phyloP scores from a whole-genome alignment of 345 rosid genomes.

The Toxicodendron radicans region DNA sequence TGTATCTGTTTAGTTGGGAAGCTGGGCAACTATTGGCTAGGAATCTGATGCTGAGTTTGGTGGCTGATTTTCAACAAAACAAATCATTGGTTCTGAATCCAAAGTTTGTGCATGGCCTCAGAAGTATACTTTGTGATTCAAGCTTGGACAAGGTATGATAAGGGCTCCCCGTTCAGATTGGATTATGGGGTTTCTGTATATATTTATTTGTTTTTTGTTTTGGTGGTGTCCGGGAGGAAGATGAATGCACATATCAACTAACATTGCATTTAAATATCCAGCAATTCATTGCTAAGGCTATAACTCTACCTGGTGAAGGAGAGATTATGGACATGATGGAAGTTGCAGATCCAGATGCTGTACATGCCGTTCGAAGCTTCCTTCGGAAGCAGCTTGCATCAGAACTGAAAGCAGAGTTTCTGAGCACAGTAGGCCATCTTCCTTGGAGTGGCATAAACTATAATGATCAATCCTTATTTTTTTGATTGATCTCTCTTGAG shows the following conservation, averaged over 20 bases:
- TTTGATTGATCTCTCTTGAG: not conserved
- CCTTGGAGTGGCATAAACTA: not conserved
- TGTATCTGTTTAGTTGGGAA: conserved; percentile 74
- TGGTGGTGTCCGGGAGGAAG: not conserved
- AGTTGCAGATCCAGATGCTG: conserved; percentile 99
- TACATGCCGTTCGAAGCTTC: conserved; percentile 85
- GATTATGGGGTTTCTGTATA: not conserved
- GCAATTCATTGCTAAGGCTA: conserved; percentile 93
- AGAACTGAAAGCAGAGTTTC: conserved; percentile 75
- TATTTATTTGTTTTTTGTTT: not conserved
- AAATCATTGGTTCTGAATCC: conserved; percentile 69
- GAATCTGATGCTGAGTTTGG: conserved; percentile 89
- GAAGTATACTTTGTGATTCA: conserved; percentile 67
- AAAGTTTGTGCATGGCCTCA: conserved; percentile 71
- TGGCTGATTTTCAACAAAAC: conserved; percentile 73
- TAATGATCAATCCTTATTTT: not conserved
- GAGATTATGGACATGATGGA: conserved; percentile 99
- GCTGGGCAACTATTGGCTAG: conserved; percentile 93
- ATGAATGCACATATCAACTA: conserved; percentile 2
- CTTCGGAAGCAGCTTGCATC: conserved; percentile 87
- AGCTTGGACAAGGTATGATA: conserved; percentile 75
- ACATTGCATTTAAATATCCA: conserved; percentile 29
- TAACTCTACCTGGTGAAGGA: conserved; percentile 90
- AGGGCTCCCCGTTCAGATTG: not conserved
- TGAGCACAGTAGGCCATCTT: conserved; percentile 53